phyloP scores from a whole-genome alignment of 305 asterid species.

The Ruellia speciosa region DNA sequence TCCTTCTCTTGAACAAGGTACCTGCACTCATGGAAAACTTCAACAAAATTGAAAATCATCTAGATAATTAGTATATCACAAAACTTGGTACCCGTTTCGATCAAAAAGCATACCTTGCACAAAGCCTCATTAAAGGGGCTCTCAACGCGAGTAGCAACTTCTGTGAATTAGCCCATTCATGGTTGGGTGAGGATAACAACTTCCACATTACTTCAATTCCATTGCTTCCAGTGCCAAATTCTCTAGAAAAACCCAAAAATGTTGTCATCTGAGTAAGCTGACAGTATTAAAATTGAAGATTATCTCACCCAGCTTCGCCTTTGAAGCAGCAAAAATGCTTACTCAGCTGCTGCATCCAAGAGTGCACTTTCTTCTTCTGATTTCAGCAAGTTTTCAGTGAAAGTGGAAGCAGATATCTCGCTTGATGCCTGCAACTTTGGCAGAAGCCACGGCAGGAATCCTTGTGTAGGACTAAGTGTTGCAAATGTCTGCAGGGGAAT shows the following conservation, averaged over 20 bases:
- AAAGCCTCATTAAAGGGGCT: constrained; percentile 71
- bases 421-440: constrained; percentile 60
- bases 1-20: constrained; percentile 82
- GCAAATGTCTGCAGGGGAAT: constrained; percentile 68
- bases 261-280: background rate
- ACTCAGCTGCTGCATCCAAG: constrained; percentile 55
- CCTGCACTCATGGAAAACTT: constrained; percentile 34
- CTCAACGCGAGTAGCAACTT: constrained; percentile 37
- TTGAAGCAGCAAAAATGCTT: constrained; percentile 26
- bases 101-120: constrained; percentile 62
- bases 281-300: too few species aligned
- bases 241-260: constrained; percentile 30
- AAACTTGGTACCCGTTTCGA: too few species aligned
- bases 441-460: constrained; percentile 80
- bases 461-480: constrained; percentile 93
- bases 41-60: constrained; percentile 2
- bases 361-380: constrained; percentile 71
- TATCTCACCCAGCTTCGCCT: too few species aligned
- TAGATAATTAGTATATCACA: too few species aligned
- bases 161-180: constrained; percentile 62
- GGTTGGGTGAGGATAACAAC: constrained; percentile 16
- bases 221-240: constrained; percentile 28
- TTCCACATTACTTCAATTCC: background rate
- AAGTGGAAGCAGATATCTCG: constrained; percentile 58
- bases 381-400: constrained; percentile 65